phyloP scores from a whole-genome alignment of 495 filamentous ascomycete genomes.

The Talaromyces adpressus region DNA sequence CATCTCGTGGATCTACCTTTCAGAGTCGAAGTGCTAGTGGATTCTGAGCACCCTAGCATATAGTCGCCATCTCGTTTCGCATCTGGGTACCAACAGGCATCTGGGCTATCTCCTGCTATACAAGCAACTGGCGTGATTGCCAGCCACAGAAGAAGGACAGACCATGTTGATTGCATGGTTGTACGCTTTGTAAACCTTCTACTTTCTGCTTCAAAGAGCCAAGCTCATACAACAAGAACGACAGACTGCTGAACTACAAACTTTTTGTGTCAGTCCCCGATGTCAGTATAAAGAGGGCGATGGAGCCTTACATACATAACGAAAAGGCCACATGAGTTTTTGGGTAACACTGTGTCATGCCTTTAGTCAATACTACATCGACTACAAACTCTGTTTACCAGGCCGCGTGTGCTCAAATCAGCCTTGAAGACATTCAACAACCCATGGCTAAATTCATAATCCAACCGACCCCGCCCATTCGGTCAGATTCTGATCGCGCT shows the following conservation, averaged over 20 bases:
- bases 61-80: neutral
- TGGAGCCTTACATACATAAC: neutral
- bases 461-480: neutral
- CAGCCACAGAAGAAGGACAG: neutral
- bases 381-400: neutral
- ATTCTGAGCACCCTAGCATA: neutral
- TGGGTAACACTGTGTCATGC: neutral
- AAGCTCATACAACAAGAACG: neutral
- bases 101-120: neutral
- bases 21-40: neutral
- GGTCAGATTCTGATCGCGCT: neutral
- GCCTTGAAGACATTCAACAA: neutral
- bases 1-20: neutral
- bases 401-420: neutral
- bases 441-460: neutral
- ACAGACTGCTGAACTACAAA: neutral
- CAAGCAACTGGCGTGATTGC: neutral
- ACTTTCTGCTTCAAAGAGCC: neutral
- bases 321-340: neutral
- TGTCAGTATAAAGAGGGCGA: neutral
- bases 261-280: neutral
- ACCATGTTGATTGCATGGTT: neutral
- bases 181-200: neutral
- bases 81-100: neutral
- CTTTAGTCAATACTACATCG: neutral